Base-by-base conservation (phyloP, 768 basidiomycete genomes). In the Pisolithus microcarpus region DNA sequence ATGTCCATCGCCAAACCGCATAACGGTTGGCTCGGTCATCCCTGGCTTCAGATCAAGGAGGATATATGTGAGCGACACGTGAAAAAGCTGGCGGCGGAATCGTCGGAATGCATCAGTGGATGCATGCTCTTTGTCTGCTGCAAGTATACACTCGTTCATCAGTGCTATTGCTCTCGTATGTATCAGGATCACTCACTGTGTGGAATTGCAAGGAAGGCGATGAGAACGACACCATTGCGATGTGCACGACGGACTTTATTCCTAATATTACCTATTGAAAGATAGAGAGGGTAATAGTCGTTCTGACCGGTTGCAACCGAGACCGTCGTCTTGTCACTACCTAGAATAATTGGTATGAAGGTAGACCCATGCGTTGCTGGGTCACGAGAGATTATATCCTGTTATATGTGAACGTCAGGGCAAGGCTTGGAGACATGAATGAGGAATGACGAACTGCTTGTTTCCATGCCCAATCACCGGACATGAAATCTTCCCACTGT, bases 61-160 rank as follows among this genome's bases (percentile, higher is more conserved):
- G 24, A 65, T 67, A 1, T 44, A 0, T 53, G 43, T 18, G 7
- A 55, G 15, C 24, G 54, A 52, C n/a, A 54, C 42, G 43, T 73
- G 70, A 48, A 68, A 69, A 0, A 71, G 54, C 15, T 70, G 64
- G 0, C 57, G 39, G 0, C 51, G 55, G 42, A 72, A 73, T n/a
- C 56, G 21, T 5, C 57, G 58, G 48, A 65, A 69, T 4, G 43
- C 50, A 8, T 36, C 19, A 19, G 54, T 50, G 1, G 31, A 44
- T 2, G 59, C 52, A 36, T 61, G 36, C 19, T 58, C 42, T 6
- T 51, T 49, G 39, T 42, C 39, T 4, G 19, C 39, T 18, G 38
- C 49, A 2, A 52, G 60, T 51, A n/a, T 5, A n/a, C 38, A 28
- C 10, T 21, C 21, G 3, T 16, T 43, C 26, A 23, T 23, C 11